Evolutionary conservation across 345 rosid species (phyloP), one percentile per base, ranked within the genome.

Genomic region (Excoecaria cochinchinensis): DNA sequence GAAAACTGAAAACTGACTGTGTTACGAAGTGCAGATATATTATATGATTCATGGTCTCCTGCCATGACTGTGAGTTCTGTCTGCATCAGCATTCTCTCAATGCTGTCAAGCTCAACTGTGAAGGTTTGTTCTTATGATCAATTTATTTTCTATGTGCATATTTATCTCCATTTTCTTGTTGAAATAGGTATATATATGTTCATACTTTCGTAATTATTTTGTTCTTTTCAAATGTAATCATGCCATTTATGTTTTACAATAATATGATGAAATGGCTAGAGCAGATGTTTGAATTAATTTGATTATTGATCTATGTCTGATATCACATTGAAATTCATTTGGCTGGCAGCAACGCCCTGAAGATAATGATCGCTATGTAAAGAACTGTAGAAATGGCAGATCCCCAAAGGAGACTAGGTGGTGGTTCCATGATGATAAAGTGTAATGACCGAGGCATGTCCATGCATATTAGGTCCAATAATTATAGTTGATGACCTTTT

Each of bases 331-430:
- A 53, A 38, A 58, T 25, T 19, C 36, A 40, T 59, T 39, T 76
- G 73, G 71, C 63, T 83, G 85, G 82, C 94, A 94, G 97, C 91
- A 93, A 95, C 93, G 96, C 44, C 98, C 98, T 17, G 90, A 89
- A 77, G 98, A 93, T 85, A 95, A 93, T 9, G 98, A 93, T 60
- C 98, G 98, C n/a, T 95, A 93, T 70, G 97, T 93, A 77, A 91
- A 81, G 92, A 91, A 95, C 77, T 95, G 99, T 79, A 88, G 92
- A 82, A 95, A 93, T 36, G 99, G 99, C 5, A 85, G 94, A 75
- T 93, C 98, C 74, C 99, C 98, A 0, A 95, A 95, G 87, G 98
- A 93, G 92, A 95, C 99, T n/a, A 89, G 99, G 86, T 95, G 99
- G 99, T 95, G 97, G 98, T 95, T 95, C 86, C 98, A 95, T 72